phyloP scores from a whole-genome alignment of 1,284 basidiomycete genomes.

The Fistulina hepatica region DNA sequence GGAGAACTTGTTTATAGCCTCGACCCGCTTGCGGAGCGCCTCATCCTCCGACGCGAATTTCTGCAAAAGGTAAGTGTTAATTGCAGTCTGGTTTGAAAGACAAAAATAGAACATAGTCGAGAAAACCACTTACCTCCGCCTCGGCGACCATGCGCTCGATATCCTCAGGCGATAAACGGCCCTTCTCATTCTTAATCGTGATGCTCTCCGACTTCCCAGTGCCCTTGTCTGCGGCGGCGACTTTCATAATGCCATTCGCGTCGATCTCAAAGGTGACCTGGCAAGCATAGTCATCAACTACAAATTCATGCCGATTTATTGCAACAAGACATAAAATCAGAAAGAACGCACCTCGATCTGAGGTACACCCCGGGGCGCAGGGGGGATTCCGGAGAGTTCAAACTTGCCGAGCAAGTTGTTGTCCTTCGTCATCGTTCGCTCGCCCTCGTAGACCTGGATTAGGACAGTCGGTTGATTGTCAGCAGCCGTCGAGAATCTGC shows the following conservation, averaged over 20 bases:
- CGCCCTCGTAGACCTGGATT: conserved; percentile 91
- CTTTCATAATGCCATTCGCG: conserved; percentile 87
- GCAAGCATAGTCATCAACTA: too few relatives aligned
- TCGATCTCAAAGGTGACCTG: conserved; percentile 94
- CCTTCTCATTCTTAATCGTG: conserved; percentile 81
- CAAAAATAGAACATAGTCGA: neutral
- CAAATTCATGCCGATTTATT: too few relatives aligned
- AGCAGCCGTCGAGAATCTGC: conserved; percentile 89
- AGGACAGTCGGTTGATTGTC: conserved; percentile 90
- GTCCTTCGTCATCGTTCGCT: conserved; percentile 93
- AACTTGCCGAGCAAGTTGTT: conserved; percentile 98
- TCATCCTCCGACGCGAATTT: conserved; percentile 60
- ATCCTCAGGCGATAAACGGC: conserved; percentile 76
- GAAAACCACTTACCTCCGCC: too few relatives aligned
- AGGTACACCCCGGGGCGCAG: conserved; percentile 90
- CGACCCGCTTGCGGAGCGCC: conserved; percentile 79
- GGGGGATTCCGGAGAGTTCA: conserved; percentile 86
- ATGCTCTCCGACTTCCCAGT: conserved; percentile 84
- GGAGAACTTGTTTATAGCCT: conserved; percentile 72
- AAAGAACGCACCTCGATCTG: too few relatives aligned
- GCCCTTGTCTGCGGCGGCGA: conserved; percentile 83
- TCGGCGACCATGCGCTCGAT: conserved; percentile 92
- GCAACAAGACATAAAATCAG: too few relatives aligned
- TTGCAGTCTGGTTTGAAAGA: too few relatives aligned
- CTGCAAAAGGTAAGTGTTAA: too few relatives aligned